These are phyloP conservation scores for Pleurotus eryngii DNA, from an alignment of 768 basidiomycete genomes.

Conservation along the genomic window DNA sequence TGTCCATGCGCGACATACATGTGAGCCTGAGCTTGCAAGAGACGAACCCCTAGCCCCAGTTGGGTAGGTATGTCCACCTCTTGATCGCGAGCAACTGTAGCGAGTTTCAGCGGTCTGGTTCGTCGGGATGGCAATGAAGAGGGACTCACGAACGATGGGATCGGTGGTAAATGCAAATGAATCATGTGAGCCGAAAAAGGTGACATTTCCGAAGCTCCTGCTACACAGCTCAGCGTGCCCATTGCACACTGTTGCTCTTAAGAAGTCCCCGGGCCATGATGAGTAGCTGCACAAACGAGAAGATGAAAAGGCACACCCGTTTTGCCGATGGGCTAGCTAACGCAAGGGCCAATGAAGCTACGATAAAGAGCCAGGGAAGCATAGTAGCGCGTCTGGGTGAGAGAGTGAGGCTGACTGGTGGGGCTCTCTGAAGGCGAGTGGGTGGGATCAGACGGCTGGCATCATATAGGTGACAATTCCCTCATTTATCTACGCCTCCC, in stretches of 20 bases:
- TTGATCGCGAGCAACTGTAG: constrained; percentile 37
- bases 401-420: too few species aligned
- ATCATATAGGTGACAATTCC: too few species aligned
- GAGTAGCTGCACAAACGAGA: background rate
- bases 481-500: too few species aligned
- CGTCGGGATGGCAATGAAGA: too few species aligned
- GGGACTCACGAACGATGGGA: constrained; percentile 39
- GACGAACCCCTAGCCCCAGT: constrained; percentile 46
- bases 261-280: background rate
- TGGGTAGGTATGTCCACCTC: constrained; percentile 48
- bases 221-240: constrained; percentile 61
- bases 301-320: background rate
- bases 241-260: constrained; percentile 54
- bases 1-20: constrained; percentile 21
- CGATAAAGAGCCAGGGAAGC: too few species aligned
- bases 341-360: background rate
- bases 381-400: too few species aligned
- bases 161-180: constrained; percentile 50
- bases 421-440: too few species aligned
- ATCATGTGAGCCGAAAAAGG: constrained; percentile 52
- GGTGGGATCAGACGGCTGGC: too few species aligned
- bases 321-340: background rate
- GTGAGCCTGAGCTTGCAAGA: constrained; percentile 61
- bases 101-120: too few species aligned
- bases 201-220: constrained; percentile 50